Evolutionary conservation across 495 filamentous ascomycete species (phyloP).

Genomic region (Hypomontagnella submonticulosa): DNA sequence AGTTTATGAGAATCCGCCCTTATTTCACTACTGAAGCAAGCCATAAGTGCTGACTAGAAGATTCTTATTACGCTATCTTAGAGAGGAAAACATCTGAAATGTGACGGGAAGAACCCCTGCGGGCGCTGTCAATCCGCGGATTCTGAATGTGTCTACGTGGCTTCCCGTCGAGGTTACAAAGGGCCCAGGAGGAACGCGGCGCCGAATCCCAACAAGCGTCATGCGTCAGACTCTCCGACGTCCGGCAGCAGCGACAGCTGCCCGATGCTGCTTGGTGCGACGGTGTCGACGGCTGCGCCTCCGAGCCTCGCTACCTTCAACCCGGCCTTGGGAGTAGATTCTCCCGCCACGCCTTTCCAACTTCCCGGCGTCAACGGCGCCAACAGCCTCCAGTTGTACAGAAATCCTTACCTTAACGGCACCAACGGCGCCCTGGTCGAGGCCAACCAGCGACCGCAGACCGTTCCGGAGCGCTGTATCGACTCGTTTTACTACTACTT

Average conservation of each 20-base stretch:
- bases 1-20: constrained; percentile 36
- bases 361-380: constrained; percentile 46
- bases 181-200: constrained; percentile 56
- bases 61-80: constrained; percentile 37
- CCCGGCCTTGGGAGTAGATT: constrained; percentile 53
- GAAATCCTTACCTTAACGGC: constrained; percentile 51
- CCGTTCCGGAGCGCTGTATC: constrained; percentile 60
- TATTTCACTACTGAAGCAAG: constrained; percentile 4
- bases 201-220: constrained; percentile 62
- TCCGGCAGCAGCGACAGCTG: constrained; percentile 53
- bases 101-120: constrained; percentile 59
- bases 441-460: constrained; percentile 47
- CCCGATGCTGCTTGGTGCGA: constrained; percentile 58
- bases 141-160: constrained; percentile 60
- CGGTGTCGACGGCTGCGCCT: constrained; percentile 36
- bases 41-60: constrained; percentile 24
- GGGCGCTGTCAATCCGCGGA: constrained; percentile 55
- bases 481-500: constrained; percentile 72
- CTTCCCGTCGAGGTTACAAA: constrained; percentile 64
- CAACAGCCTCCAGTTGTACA: constrained; percentile 51
- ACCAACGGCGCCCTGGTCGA: constrained; percentile 46
- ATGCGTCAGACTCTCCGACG: constrained; percentile 59
- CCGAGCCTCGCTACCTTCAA: constrained; percentile 50
- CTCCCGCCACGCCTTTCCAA: constrained; percentile 53
- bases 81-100: constrained; percentile 63